These are phyloP conservation scores for Mortierella sp. DNA, from an alignment of 371 early-diverging fungal genomes.

Conservation along the genomic window DNA sequence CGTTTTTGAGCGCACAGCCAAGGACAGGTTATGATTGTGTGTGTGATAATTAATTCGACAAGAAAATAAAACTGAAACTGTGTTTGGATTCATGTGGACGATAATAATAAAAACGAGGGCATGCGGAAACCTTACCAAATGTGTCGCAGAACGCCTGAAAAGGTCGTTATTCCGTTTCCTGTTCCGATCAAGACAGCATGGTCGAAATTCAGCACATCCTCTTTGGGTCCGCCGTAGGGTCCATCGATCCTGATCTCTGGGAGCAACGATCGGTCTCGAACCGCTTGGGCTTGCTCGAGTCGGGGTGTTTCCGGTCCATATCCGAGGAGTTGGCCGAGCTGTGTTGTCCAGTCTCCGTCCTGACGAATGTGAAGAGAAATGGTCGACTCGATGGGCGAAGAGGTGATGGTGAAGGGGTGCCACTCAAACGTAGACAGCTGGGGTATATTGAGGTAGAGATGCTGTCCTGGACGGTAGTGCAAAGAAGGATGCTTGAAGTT, in stretches of 20 bases:
- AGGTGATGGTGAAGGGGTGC: slow-evolving; percentile 94
- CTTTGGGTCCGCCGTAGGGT: slow-evolving; percentile 88
- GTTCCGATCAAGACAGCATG: slow-evolving; percentile 83
- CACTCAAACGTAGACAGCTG: slow-evolving; percentile 74
- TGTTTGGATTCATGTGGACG: slow-evolving; percentile 40
- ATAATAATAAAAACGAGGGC: background rate
- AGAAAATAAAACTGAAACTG: slow-evolving; percentile 39
- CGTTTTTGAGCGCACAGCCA: background rate
- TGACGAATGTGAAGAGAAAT: slow-evolving; percentile 84
- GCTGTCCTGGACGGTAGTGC: slow-evolving; percentile 79
- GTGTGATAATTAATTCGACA: slow-evolving; percentile 47
- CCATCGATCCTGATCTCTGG: slow-evolving; percentile 85
- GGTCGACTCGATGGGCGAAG: slow-evolving; percentile 84
- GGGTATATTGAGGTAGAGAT: slow-evolving; percentile 80
- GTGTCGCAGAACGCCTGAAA: slow-evolving; percentile 80
- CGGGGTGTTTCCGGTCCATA: slow-evolving; percentile 38
- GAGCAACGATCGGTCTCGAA: slow-evolving; percentile 42
- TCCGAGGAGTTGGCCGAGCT: slow-evolving; percentile 64
- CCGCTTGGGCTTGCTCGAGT: slow-evolving; percentile 31
- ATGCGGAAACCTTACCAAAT: slow-evolving; percentile 65
- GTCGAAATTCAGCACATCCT: slow-evolving; percentile 87
- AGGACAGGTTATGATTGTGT: slow-evolving; percentile 61
- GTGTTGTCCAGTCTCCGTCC: slow-evolving; percentile 86
- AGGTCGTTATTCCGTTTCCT: slow-evolving; percentile 90
- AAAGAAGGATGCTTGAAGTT: slow-evolving; percentile 72